Base-by-base conservation (phyloP, 306 rosid genomes). In the Malus sylvestris region DNA sequence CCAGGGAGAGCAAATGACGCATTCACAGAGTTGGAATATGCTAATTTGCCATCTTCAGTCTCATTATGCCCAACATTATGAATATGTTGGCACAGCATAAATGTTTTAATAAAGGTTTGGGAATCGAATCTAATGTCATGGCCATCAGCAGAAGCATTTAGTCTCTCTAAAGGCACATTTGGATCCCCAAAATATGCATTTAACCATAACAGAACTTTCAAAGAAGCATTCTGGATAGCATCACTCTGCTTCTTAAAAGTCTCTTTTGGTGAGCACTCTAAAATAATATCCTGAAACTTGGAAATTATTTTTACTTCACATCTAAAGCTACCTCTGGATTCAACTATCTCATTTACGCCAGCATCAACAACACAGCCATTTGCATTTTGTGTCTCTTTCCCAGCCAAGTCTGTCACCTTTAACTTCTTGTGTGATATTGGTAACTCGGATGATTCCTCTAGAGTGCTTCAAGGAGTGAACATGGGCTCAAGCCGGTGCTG, bases 401-500 rank as follows among this genome's bases (percentile, higher is more conserved):
- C 80, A 77, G 71, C 77, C 7, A 79, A 76, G 77, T 79, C 84
- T 76, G 78, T 77, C 78, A 68, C 88, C 86, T 86, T 88, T 81
- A 84, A 82, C 78, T 85, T 85, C 68, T 71, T 81, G 75, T 80
- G 77, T 33, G 85, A 88, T 58, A 76, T 89, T 32, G 85, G 76
- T 61, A 90, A 76, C 76, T 81, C 82, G n/a, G 91, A 82, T 42
- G 76, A 72, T 76, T 76, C 77, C 78, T 85, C 76, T 51, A 73
- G 74, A 79, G 71, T 78, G 77, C 71, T 82, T 57, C 79, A 38
- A 57, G 77, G 4, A 60, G 87, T 85, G 78, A 92, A 81, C 72
- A 82, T 65, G 80, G 97, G 99, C 77, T 92, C 97, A 33, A 90
- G 85, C 44, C 87, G 92, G 72, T 92, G 96, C 83, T 89, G 97